Base-by-base conservation (phyloP, 257 asterid species). In the Solanum pinnatisectum region DNA sequence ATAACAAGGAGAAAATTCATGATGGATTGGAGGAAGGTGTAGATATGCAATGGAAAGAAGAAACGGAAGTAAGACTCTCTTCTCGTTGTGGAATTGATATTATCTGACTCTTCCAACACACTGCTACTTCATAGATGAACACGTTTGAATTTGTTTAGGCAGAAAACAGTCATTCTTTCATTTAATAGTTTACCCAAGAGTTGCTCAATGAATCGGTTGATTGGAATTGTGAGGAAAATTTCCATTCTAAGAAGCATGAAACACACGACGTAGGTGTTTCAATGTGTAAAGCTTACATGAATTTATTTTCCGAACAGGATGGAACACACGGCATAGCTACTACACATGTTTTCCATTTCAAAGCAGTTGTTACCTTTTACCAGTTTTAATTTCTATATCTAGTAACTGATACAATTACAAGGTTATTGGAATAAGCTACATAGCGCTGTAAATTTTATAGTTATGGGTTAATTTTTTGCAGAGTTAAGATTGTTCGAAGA, bases 1-100 rank as follows among this genome's bases (percentile, higher is more conserved):
- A 93, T 93, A 92, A 88, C 90, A 49, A 90, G 93, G 30, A 98
- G 99, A 52, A 6, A 93, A 65, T 88, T 95, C 91, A 90, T 93
- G 96, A 56, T 95, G 89, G 99, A 95, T 87, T 49, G 59, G 22
- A 49, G 59, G 98, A 96, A 92, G 99, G 98, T 20, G 96, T 98
- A 2, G 98, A 95, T 85, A 94, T 96, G 98, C 99, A 94, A 83
- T 96, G 99, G 98, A 96, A 93, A 87, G 99, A 96, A 91, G 99
- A 96, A 93, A 90, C 96, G 72, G 98, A 95, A 76, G 98, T 94
- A 73, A 88, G 91, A 20, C 27, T 35, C 27, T 35, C 18, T 20
- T 36, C 82, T 35, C 30, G 20, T 35, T 36, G 82, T 73, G 39
- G 44, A 73, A 36, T 8, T 73, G 30, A 73, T 10, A 18, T 73